phyloP scores from a whole-genome alignment of 1,284 basidiomycete genomes.

The Pulveroboletus sp. region DNA sequence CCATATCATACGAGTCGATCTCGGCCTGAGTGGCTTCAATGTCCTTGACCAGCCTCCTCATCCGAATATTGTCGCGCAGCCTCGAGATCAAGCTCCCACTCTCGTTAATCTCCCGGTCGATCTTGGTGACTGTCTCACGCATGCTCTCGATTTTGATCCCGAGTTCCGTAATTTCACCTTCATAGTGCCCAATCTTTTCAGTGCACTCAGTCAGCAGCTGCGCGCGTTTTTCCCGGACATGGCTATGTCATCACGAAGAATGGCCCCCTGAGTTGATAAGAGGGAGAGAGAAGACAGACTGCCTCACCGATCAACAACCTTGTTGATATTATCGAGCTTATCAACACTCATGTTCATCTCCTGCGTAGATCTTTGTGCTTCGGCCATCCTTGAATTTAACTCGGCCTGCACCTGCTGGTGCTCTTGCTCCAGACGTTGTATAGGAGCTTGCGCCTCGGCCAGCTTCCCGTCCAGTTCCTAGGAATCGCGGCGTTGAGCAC shows the following conservation, averaged over 20 bases:
- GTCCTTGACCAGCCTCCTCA: constrained; percentile 69
- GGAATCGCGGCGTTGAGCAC: constrained; percentile 6
- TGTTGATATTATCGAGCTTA: constrained; percentile 61
- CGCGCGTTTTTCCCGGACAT: constrained; percentile 69
- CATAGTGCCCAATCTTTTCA: constrained; percentile 60
- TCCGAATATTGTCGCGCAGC: constrained; percentile 84
- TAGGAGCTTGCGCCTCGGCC: constrained; percentile 63
- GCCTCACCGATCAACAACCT: constrained; percentile 62
- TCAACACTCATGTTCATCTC: constrained; percentile 69
- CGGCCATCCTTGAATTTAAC: constrained; percentile 49
- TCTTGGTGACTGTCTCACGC: constrained; percentile 52
- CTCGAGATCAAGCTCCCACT: constrained; percentile 71
- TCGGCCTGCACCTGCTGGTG: constrained; percentile 57
- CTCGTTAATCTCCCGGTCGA: constrained; percentile 75
- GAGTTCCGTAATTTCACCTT: constrained; percentile 60
- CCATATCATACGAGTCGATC: constrained; percentile 78
- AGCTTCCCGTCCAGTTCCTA: constrained; percentile 73
- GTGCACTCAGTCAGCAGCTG: constrained; percentile 65
- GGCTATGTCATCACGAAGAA: constrained; percentile 47
- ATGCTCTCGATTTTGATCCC: constrained; percentile 53
- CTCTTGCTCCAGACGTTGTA: constrained; percentile 65
- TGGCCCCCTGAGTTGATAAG: neutral
- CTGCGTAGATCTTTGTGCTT: constrained; percentile 58
- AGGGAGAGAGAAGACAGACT: neutral
- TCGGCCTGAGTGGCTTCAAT: constrained; percentile 71